phyloP scores from a whole-genome alignment of 345 rosid genomes.

The Sapria himalayana region DNA sequence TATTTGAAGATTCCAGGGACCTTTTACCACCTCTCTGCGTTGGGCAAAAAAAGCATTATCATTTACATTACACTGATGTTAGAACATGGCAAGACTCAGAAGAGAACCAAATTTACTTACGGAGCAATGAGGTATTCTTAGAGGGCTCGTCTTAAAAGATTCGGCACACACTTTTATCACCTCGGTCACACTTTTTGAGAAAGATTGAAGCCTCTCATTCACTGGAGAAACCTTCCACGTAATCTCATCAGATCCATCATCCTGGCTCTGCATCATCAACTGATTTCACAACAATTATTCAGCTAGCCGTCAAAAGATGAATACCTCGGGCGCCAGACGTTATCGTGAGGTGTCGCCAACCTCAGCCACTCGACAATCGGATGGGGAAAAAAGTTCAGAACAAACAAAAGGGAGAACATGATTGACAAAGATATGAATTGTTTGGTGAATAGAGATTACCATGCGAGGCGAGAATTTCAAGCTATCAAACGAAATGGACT shows the following conservation, averaged over 20 bases:
- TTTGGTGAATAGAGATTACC: slow-evolving; percentile 18
- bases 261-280: slow-evolving; percentile 89
- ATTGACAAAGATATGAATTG: background rate
- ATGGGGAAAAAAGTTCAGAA: background rate
- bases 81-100: too few relatives aligned
- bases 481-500: slow-evolving; percentile 28
- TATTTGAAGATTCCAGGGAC: slow-evolving; percentile 14
- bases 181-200: slow-evolving; percentile 41
- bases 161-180: slow-evolving; percentile 24
- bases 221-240: slow-evolving; percentile 95
- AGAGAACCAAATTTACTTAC: slow-evolving; percentile 21
- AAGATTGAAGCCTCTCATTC: slow-evolving; percentile 51
- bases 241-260: slow-evolving; percentile 63
- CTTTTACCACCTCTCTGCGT: slow-evolving; percentile 17
- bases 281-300: slow-evolving; percentile 7
- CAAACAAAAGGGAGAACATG: background rate
- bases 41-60: slow-evolving; percentile 29
- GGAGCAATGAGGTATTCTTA: slow-evolving; percentile 35
- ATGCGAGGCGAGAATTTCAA: slow-evolving; percentile 76
- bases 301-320: background rate
- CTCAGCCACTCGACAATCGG: too few relatives aligned
- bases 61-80: too few relatives aligned
- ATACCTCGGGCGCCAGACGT: background rate
- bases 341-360: too few relatives aligned
- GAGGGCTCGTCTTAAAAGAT: slow-evolving; percentile 27